These are phyloP conservation scores for Hippophae gyantsensis DNA, from an alignment of 306 rosid genomes.

Conservation along the genomic window DNA sequence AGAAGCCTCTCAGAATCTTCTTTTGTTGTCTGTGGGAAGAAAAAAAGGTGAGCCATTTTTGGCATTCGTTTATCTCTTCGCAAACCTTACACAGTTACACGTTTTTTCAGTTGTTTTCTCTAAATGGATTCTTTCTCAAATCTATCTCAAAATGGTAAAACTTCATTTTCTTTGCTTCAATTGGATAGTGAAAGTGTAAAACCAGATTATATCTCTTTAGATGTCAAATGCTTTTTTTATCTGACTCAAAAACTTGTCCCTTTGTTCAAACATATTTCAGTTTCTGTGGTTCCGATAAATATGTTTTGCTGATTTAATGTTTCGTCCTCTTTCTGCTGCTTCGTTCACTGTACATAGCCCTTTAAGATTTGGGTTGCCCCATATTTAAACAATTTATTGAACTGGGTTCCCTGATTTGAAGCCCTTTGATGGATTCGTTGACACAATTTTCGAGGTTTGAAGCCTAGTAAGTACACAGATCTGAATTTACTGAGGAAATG, in stretches of 20 bases:
- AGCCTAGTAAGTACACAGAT: constrained; percentile 60
- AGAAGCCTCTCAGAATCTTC: not conserved
- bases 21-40: constrained; percentile 6
- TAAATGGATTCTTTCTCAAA: constrained; percentile 8
- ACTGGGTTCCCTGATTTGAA: constrained; percentile 34
- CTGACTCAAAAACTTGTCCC: constrained; percentile 11
- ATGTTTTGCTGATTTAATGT: not conserved
- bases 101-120: not conserved
- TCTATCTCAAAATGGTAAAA: constrained; percentile 19
- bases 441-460: constrained; percentile 29
- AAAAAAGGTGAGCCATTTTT: constrained; percentile 30
- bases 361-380: constrained; percentile 18
- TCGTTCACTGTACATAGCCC: not conserved
- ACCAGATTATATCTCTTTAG: constrained; percentile 4
- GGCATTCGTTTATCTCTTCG: constrained; percentile 6
- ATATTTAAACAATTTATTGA: constrained; percentile 21
- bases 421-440: constrained; percentile 27
- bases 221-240: not conserved
- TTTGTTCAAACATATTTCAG: constrained; percentile 13
- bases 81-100: constrained; percentile 8
- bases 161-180: constrained; percentile 9
- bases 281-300: constrained; percentile 2
- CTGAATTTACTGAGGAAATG: constrained; percentile 37
- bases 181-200: not conserved
- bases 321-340: constrained; percentile 2